phyloP scores from a whole-genome alignment of 371 early-diverging fungal genomes.

The Smittium culicis region DNA sequence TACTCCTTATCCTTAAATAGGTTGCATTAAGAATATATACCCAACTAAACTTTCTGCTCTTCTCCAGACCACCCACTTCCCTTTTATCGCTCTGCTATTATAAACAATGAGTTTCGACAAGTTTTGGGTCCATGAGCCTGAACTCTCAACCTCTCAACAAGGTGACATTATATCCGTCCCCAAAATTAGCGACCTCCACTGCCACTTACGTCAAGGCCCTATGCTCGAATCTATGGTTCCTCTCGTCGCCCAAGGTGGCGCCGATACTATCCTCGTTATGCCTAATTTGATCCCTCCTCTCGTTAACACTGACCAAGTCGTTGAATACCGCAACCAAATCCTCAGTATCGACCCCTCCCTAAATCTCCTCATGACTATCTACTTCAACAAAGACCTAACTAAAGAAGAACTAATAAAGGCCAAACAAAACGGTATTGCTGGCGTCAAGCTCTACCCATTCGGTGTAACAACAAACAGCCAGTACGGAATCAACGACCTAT shows the following conservation, averaged over 20 bases:
- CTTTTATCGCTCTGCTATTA: background rate
- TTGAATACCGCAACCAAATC: slow-evolving; percentile 67
- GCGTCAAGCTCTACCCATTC: slow-evolving; percentile 92
- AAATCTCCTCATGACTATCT: slow-evolving; percentile 85
- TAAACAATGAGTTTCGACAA: background rate
- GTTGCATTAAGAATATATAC: too few species aligned
- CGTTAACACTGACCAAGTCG: slow-evolving; percentile 68
- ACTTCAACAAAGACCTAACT: slow-evolving; percentile 74
- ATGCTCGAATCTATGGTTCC: slow-evolving; percentile 86
- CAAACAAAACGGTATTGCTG: slow-evolving; percentile 60
- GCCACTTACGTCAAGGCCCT: slow-evolving; percentile 83
- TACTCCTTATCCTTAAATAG: too few species aligned
- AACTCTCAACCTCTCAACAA: background rate
- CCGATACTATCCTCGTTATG: slow-evolving; percentile 86
- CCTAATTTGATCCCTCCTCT: slow-evolving; percentile 90
- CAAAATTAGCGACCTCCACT: slow-evolving; percentile 76
- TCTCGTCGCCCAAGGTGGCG: slow-evolving; percentile 62
- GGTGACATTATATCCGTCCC: slow-evolving; percentile 12
- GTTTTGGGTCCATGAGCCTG: background rate
- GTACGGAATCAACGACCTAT: slow-evolving; percentile 80
- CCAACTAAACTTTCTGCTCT: too few species aligned
- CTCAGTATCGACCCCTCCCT: slow-evolving; percentile 70
- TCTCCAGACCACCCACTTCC: too few species aligned
- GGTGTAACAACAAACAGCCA: slow-evolving; percentile 97
- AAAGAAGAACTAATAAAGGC: slow-evolving; percentile 82